A percentile compares a stretch with the other conserved stretches of the same genome.
These are phyloP conservation scores for Diospyros kaki DNA, from an alignment of 148 eudicot species.

Conservation along the genomic window DNA sequence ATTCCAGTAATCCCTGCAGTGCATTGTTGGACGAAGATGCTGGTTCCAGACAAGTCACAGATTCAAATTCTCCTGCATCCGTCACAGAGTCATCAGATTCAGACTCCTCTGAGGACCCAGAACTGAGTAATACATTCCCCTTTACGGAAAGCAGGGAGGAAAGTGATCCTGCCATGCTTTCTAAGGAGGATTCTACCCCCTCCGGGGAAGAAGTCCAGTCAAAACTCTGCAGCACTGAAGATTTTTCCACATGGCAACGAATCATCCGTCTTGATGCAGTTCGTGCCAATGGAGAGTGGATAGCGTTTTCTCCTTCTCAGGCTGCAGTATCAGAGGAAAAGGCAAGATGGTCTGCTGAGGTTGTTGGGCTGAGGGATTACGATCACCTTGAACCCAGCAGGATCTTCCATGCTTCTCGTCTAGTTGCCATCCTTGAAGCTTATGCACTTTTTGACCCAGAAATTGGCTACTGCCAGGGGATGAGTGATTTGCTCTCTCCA, in stretches of 20 bases:
- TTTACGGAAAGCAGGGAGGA: slow-evolving; percentile 34
- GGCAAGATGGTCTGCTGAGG: slow-evolving; percentile 68
- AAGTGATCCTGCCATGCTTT: slow-evolving; percentile 24
- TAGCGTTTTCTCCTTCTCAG: slow-evolving; percentile 51
- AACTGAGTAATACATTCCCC: slow-evolving; percentile 51
- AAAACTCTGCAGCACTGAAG: slow-evolving; percentile 43
- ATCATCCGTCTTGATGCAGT: slow-evolving; percentile 92
- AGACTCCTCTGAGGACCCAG: slow-evolving; percentile 67
- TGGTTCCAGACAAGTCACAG: slow-evolving; percentile 38
- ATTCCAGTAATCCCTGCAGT: slow-evolving; percentile 30
- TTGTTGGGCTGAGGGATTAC: slow-evolving; percentile 77
- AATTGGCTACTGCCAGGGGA: slow-evolving; percentile 96
- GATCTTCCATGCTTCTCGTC: slow-evolving; percentile 87
- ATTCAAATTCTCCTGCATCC: slow-evolving; percentile 33
- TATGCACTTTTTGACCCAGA: slow-evolving; percentile 87
- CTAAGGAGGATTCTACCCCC: slow-evolving; percentile 47
- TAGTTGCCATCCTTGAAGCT: slow-evolving; percentile 93
- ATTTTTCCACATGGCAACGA: slow-evolving; percentile 88
- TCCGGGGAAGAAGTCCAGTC: slow-evolving; percentile 32
- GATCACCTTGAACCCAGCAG: slow-evolving; percentile 69
- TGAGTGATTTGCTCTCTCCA: slow-evolving; percentile 97
- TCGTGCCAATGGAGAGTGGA: slow-evolving; percentile 91
- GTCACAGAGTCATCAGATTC: slow-evolving; percentile 71
- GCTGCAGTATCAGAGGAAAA: slow-evolving; percentile 59
- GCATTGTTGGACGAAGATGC: slow-evolving; percentile 34